Evolutionary conservation across 345 rosid genomes (phyloP), one percentile per base, ranked within the genome.

Genomic region (Isatis tinctoria): DNA sequence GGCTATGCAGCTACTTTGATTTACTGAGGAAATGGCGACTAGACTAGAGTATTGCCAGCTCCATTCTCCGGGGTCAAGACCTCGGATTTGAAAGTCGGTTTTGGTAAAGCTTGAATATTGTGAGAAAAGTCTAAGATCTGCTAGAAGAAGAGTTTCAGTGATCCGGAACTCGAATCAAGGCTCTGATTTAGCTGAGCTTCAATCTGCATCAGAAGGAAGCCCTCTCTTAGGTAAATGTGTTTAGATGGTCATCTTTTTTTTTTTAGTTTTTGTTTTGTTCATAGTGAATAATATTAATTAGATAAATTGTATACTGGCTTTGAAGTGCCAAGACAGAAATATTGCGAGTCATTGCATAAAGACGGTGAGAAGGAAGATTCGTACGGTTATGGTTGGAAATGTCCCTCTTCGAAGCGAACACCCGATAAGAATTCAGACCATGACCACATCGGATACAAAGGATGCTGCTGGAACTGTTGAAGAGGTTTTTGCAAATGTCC

Each of bases 381-480:
- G 90, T 70, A 90, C 99, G 1, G 99, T 95, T 47, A 86, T 86
- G 97, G 99, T 92, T 70, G 99, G 99, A 67, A 82, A 95, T 70
- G 97, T 95, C 41, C 81, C 89, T 27, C 91, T 92, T 78, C 97
- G 99, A 5, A 88, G 97, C 60, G 89, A 95, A 11, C 96, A 95
- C 84, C 99, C 99, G 3, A 82, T 95, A 44, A 86, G 97, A 77
- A 83, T 95, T 75, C 99, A 95, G 57, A 95, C 99, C 2, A 95
- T 95, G 99, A 95, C 99, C 57, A 95, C 97, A 49, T 73, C 83
- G 0, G 96, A 95, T 80, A 95, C 99, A 10, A 92, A 90, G 80
- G 91, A 95, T 79, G 82, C 90, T 70, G 83, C 96, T 79, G 97
- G 73, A n/a, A 95, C 99, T 56, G 93, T 95, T 67, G 97, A 92